These are phyloP conservation scores for Neofusicoccum parvum DNA, from an alignment of 2,329 filamentous ascomycete species.

Conservation along the genomic window DNA sequence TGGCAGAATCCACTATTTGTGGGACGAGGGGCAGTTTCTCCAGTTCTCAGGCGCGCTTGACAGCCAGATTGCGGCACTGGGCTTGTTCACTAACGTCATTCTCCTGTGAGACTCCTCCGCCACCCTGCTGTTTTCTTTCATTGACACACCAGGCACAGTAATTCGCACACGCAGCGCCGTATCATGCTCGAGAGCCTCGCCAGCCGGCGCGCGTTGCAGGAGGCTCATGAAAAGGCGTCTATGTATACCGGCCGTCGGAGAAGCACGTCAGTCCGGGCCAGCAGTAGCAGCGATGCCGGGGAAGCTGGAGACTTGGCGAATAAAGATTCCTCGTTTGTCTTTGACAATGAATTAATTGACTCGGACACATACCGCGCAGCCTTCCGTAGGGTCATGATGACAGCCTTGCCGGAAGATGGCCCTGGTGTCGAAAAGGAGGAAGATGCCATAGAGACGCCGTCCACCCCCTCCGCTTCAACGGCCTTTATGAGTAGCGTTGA, in stretches of 20 bases:
- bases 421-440: no score
- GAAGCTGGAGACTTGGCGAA: no score
- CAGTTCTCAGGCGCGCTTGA: not conserved
- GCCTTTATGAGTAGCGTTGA: no score
- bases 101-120: not conserved
- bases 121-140: not conserved
- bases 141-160: not conserved
- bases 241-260: not conserved
- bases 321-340: not conserved
- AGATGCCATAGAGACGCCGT: not conserved
- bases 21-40: not conserved
- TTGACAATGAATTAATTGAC: not conserved
- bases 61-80: not conserved
- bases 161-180: not conserved
- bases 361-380: not conserved
- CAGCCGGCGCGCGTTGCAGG: not conserved
- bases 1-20: not conserved
- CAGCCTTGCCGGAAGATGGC: no score
- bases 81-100: not conserved
- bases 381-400: not conserved
- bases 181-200: not conserved
- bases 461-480: no score
- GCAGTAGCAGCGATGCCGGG: not conserved
- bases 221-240: not conserved
- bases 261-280: not conserved